phyloP scores from a whole-genome alignment of 805 yeast species.

The Saccharomyces mikatae region DNA sequence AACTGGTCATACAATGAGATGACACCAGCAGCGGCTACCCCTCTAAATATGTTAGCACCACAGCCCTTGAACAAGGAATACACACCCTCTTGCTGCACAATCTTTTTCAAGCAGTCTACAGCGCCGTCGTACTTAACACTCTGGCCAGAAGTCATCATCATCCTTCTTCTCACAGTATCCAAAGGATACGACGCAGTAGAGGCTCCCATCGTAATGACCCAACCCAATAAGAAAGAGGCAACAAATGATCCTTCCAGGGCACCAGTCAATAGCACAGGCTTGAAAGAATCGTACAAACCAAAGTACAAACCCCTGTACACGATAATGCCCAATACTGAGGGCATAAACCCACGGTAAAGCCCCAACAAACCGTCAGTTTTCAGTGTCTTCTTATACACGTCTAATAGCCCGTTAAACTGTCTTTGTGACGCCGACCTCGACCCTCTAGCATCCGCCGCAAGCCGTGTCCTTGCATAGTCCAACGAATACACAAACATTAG shows the following conservation, averaged over 20 bases:
- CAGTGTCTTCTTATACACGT: constrained; percentile 92
- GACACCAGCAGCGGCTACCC: constrained; percentile 99
- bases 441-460: constrained; percentile 95
- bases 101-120: constrained; percentile 82
- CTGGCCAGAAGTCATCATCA: constrained; percentile 99
- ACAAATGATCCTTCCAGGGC: constrained; percentile 88
- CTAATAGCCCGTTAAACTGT: constrained; percentile 94
- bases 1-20: constrained; percentile 96
- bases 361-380: constrained; percentile 96
- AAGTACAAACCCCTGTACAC: constrained; percentile 99
- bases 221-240: constrained; percentile 93
- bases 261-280: constrained; percentile 92
- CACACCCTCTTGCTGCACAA: constrained; percentile 94
- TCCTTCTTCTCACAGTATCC: constrained; percentile 98
- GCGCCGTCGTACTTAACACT: constrained; percentile 95
- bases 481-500: constrained; percentile 46
- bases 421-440: constrained; percentile 77
- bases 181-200: constrained; percentile 98
- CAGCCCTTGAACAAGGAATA: constrained; percentile 94
- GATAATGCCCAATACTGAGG: constrained; percentile 93
- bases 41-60: constrained; percentile 99
- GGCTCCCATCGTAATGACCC: constrained; percentile 97
- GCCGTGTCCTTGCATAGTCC: constrained; percentile 98
- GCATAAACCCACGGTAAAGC: constrained; percentile 98
- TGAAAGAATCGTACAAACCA: constrained; percentile 94